Evolutionary conservation across 164 flowering plant species (phyloP), one percentile per base, ranked within the genome.

Genomic region (Vitis riparia): DNA sequence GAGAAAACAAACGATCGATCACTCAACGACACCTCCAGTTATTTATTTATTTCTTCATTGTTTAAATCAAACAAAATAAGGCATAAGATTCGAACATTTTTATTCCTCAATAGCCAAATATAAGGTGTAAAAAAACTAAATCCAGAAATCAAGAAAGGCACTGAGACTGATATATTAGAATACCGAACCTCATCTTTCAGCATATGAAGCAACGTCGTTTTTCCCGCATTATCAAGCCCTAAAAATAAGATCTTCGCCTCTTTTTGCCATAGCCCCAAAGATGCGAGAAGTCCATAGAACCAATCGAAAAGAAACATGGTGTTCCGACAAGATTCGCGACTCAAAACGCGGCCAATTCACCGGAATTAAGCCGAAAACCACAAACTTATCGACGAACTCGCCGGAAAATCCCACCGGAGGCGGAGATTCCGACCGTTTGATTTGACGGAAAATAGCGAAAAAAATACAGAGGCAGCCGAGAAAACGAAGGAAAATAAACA

Each of bases 191-290:
- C 90, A 29, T 85, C 87, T 73, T 83, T 85, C 68, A 87, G 65
- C 90, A 86, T 84, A 68, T 86, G 87, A 68, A 86, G 88, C 65
- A 86, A 68, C 30, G 90, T 86, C 10, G 90, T 87, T 68, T 87
- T 87, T 37, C 90, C 90, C 19, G 89, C 86, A 79, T 86, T 86
- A 71, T 86, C 89, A 9, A 86, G 85, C 16, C 90, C 89, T 51
- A 86, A 62, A 63, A 86, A 86, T 72, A 86, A 68, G 76, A 86
- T 86, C 86, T 86, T 84, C 65, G 89, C 90, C 63, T 86, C 90
- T 30, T 86, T 86, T 44, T 84, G 88, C 85, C 85, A 86, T 13
- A 86, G 62, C 4, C 90, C 90, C 0, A 86, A 81, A 5, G 85
- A 79, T 1, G 88, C 83, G 55, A 86, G 78, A 29, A 86, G 71